Percentiles rank a stretch among this genome's conserved stretches.
Conservation (phyloP, 2,329 filamentous ascomycete species). For the Colletotrichum liriopes region DNA sequence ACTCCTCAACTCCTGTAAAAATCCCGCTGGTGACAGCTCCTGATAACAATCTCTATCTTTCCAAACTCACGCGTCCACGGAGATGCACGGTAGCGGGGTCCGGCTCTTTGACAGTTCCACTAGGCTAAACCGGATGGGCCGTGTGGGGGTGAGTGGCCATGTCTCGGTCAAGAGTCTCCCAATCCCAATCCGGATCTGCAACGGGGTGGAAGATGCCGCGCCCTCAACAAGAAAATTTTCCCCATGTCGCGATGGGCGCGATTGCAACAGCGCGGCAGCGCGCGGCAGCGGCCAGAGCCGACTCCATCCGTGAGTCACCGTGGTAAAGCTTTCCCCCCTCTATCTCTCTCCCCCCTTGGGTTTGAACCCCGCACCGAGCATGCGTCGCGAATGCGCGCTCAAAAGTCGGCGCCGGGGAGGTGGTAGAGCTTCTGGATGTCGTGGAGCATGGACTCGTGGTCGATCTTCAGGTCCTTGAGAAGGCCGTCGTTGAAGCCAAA, state of each 20-base stretch:
- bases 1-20: conserved; percentile 34
- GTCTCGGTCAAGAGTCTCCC: conserved; percentile 33
- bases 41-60: conserved; percentile 26
- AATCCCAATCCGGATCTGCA: conserved; percentile 38
- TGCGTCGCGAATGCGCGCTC: not conserved
- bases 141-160: conserved; percentile 25
- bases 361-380: conserved; percentile 10
- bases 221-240: conserved; percentile 41
- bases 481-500: conserved; percentile 79
- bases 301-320: conserved; percentile 27
- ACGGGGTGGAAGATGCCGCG: conserved; percentile 15
- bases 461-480: conserved; percentile 75
- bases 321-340: not conserved
- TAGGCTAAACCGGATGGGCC: conserved; percentile 31
- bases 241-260: conserved; percentile 15
- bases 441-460: conserved; percentile 72
- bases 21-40: conserved; percentile 27
- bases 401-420: conserved; percentile 54
- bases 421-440: conserved; percentile 78
- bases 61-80: conserved; percentile 2
- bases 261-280: conserved; percentile 3
- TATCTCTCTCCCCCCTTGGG: not conserved
- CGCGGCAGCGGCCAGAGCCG: conserved; percentile 4
- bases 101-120: conserved; percentile 23
- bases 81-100: conserved; percentile 34